Evolutionary conservation across 179 eudicot genomes (phyloP).

Genomic region (Silene vulgaris): DNA sequence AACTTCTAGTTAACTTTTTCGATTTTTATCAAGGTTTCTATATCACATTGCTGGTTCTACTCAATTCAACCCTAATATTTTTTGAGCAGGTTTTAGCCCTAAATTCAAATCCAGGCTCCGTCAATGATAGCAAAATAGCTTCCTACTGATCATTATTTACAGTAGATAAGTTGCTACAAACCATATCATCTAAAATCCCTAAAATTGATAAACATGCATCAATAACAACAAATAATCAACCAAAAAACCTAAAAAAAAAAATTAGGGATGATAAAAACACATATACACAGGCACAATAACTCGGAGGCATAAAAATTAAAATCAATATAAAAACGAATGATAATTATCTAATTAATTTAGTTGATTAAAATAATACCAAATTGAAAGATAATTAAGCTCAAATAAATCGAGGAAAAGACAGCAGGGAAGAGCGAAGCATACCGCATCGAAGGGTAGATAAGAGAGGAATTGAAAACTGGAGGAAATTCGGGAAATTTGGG

Average conservation of each 20-base stretch:
- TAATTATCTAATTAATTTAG: background rate
- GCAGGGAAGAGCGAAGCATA: slow-evolving; percentile 3
- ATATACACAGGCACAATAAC: background rate
- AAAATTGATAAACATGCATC: background rate
- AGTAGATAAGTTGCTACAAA: background rate
- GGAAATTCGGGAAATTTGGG: background rate
- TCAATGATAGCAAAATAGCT: too few relatives aligned
- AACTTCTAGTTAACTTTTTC: too few relatives aligned
- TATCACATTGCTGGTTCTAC: background rate
- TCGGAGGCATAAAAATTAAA: background rate
- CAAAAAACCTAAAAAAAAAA: background rate
- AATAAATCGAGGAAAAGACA: background rate
- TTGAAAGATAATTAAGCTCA: background rate
- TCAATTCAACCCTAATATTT: too few relatives aligned
- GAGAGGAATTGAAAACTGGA: background rate
- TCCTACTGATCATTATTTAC: background rate
- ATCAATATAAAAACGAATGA: background rate
- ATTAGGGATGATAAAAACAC: background rate
- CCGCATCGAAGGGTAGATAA: slow-evolving; percentile 16
- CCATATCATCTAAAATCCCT: background rate
- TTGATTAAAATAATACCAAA: background rate
- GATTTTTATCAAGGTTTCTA: too few relatives aligned
- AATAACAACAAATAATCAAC: background rate
- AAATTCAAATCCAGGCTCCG: too few relatives aligned
- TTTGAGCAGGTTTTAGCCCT: too few relatives aligned